A percentile compares a stretch with the other conserved stretches of the same genome.
phyloP scores from a whole-genome alignment of 495 filamentous ascomycete genomes.

The Bombardia bombarda region DNA sequence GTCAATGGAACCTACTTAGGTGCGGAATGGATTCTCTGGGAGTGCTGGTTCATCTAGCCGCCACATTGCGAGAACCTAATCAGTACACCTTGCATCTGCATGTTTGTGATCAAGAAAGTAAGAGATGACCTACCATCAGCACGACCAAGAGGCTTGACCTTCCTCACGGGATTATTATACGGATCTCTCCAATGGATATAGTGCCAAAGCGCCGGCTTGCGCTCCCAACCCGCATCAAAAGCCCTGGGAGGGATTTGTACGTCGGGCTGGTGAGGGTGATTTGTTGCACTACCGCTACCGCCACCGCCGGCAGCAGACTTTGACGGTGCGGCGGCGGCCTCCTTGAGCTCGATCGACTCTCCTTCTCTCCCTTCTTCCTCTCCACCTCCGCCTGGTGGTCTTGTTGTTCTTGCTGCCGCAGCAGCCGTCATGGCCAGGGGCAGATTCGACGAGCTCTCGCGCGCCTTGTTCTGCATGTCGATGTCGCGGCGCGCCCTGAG shows the following conservation, averaged over 20 bases:
- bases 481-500: conserved; percentile 12
- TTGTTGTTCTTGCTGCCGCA: not conserved
- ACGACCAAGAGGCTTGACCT: not conserved
- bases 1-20: too few relatives aligned
- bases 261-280: not conserved
- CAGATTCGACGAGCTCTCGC: too few relatives aligned
- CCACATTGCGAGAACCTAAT: too few relatives aligned
- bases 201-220: conserved; percentile 10
- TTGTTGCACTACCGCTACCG: not conserved
- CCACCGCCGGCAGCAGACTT: not conserved
- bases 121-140: conserved; percentile 3
- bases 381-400: not conserved
- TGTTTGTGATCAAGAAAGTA: too few relatives aligned
- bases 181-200: conserved; percentile 17
- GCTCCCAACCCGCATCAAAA: not conserved
- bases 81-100: too few relatives aligned
- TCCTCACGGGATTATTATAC: conserved; percentile 1
- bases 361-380: too few relatives aligned
- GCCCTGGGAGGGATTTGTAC: not conserved
- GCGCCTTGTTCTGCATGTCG: conserved; percentile 12
- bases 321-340: not conserved
- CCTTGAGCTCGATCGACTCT: conserved; percentile 9
- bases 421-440: not conserved
- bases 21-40: too few relatives aligned
- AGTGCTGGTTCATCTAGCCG: too few relatives aligned